Evolutionary conservation across 2,329 filamentous ascomycete genomes (phyloP).

Genomic region (Fusarium sp.): DNA sequence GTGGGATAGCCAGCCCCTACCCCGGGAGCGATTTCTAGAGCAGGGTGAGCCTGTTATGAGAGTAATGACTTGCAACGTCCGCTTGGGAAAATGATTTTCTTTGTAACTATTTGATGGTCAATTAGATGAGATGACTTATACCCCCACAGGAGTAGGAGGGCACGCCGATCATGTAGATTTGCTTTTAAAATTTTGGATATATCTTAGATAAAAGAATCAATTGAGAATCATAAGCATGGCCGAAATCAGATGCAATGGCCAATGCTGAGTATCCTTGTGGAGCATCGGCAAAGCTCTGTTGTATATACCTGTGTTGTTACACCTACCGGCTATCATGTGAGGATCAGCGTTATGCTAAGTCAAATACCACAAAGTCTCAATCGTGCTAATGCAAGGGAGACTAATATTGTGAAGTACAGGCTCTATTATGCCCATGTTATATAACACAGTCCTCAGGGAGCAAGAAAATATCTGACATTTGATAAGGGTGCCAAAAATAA

Average conservation of each 20-base stretch:
- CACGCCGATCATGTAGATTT: constrained; percentile 40
- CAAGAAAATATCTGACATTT: too few species aligned
- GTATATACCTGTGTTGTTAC: not conserved
- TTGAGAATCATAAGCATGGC: constrained; percentile 12
- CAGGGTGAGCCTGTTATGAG: constrained; percentile 26
- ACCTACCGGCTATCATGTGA: not conserved
- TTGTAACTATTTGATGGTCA: constrained; percentile 46
- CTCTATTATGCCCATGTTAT: not conserved
- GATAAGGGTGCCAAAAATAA: too few species aligned
- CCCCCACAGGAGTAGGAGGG: constrained; percentile 45
- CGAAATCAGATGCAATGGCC: not conserved
- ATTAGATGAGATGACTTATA: constrained; percentile 49
- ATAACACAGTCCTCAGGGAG: not conserved
- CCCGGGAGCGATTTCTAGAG: constrained; percentile 49
- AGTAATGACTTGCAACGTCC: constrained; percentile 47
- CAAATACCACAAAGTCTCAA: not conserved
- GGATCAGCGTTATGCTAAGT: not conserved
- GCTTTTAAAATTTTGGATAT: constrained; percentile 39
- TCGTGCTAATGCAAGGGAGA: not conserved
- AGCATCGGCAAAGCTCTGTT: not conserved
- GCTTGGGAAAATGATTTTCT: constrained; percentile 45
- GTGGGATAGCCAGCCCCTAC: constrained; percentile 52
- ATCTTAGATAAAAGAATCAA: constrained; percentile 31
- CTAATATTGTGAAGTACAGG: too few species aligned
- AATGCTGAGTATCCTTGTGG: not conserved